Evolutionary conservation across 129 eudicot genomes (phyloP).

Genomic region (Arctium minus): DNA sequence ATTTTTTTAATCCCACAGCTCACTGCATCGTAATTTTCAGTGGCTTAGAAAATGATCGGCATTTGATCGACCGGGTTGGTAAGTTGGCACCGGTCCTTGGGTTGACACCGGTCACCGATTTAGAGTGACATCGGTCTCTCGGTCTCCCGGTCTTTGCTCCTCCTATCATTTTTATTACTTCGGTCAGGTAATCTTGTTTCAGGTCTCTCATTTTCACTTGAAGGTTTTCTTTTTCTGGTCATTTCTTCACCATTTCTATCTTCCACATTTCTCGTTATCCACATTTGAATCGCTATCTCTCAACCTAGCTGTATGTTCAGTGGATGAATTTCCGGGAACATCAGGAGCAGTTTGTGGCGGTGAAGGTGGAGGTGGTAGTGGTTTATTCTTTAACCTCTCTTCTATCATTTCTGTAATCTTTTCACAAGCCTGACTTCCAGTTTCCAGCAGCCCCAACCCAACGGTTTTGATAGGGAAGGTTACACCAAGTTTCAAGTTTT

Average conservation of each 20-base stretch:
- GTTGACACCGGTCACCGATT: too few relatives aligned
- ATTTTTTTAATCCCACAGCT: too few relatives aligned
- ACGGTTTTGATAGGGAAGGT: too few relatives aligned
- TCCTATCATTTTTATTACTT: conserved; percentile 48
- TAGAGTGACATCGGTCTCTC: conserved; percentile 20
- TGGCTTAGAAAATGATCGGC: too few relatives aligned
- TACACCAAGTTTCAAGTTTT: too few relatives aligned
- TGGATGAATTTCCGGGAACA: conserved; percentile 37
- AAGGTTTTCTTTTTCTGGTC: conserved; percentile 55
- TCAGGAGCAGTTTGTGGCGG: conserved; percentile 47
- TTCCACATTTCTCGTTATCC: conserved; percentile 52
- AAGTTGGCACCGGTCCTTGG: too few relatives aligned
- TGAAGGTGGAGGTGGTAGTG: conserved; percentile 95
- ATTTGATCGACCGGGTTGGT: too few relatives aligned
- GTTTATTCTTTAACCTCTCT: conserved; percentile 80
- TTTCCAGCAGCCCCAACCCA: too few relatives aligned
- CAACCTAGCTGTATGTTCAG: conserved; percentile 59
- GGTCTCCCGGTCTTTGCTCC: conserved; percentile 62
- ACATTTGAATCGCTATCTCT: conserved; percentile 65
- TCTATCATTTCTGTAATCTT: conserved; percentile 74
- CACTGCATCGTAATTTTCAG: too few relatives aligned
- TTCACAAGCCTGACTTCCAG: conserved; percentile 37
- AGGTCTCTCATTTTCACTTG: conserved; percentile 52
- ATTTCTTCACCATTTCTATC: conserved; percentile 75
- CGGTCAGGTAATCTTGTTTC: conserved; percentile 88